phyloP scores from a whole-genome alignment of 352 stramenopile genomes.

The Halophytophthora polymorphica region DNA sequence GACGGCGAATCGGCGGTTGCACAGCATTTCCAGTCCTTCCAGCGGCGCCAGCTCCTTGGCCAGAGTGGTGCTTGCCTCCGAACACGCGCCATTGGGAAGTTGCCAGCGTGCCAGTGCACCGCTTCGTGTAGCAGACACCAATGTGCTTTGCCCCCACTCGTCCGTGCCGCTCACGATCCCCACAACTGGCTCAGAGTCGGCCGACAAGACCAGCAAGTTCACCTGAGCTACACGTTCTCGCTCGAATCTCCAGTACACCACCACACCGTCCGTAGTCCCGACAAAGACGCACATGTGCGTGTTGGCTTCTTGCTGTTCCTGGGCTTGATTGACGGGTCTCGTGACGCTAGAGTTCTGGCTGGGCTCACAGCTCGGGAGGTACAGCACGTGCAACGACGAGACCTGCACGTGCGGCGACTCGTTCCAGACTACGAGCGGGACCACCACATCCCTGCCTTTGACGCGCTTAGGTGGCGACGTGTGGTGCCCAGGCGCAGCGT shows the following conservation, averaged over 20 bases:
- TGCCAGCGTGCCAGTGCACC: conserved; percentile 63
- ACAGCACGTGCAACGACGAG: conserved; percentile 57
- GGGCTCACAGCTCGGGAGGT: conserved; percentile 60
- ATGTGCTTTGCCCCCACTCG: conserved; percentile 74
- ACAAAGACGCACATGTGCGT: conserved; percentile 68
- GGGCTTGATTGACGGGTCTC: conserved; percentile 21
- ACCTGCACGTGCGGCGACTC: conserved; percentile 48
- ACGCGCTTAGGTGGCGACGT: conserved; percentile 2
- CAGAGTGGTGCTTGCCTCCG: conserved; percentile 43
- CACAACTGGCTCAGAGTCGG: conserved; percentile 34
- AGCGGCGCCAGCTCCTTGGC: conserved; percentile 61
- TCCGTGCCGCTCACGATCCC: conserved; percentile 68
- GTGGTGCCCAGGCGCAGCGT: too few relatives aligned
- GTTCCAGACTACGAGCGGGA: conserved; percentile 73
- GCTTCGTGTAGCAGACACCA: conserved; percentile 54
- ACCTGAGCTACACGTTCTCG: conserved; percentile 57
- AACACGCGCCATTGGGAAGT: conserved; percentile 63
- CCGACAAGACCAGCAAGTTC: conserved; percentile 55
- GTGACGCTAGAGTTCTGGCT: conserved; percentile 54
- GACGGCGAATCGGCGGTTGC: conserved; percentile 65
- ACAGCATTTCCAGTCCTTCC: conserved; percentile 70
- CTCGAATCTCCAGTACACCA: conserved; percentile 76
- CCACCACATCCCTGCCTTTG: conserved; percentile 41
- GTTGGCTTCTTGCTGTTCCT: conserved; percentile 23
- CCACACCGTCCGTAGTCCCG: conserved; percentile 55